Conservation (phyloP, 495 filamentous ascomycete genomes). For the Thermothielavioides terrestris region DNA sequence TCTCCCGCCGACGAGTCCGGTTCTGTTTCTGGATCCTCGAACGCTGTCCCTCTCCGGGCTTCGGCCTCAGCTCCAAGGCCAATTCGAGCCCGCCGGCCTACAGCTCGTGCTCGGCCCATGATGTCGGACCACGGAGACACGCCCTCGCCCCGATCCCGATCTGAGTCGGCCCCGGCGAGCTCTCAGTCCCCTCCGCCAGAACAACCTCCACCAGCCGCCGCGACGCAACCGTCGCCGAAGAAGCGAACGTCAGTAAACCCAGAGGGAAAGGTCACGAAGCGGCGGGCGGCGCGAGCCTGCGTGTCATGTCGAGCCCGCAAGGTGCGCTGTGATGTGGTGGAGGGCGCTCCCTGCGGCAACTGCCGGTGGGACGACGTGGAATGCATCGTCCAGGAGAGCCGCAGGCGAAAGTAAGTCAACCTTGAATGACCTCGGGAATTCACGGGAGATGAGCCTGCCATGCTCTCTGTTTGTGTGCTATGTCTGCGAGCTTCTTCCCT, state of each 20-base stretch:
- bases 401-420: constrained; percentile 68
- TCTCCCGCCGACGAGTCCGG: too few species aligned
- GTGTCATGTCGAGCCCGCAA: constrained; percentile 80
- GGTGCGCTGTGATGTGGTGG: constrained; percentile 89
- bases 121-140: constrained; percentile 11
- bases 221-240: constrained; percentile 22
- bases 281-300: constrained; percentile 80
- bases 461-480: too few species aligned
- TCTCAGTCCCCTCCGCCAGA: constrained; percentile 10
- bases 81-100: neutral
- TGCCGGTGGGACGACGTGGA: constrained; percentile 82
- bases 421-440: neutral
- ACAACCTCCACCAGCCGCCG: constrained; percentile 3
- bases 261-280: constrained; percentile 45
- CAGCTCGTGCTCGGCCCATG: neutral
- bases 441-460: too few species aligned
- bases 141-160: constrained; percentile 4
- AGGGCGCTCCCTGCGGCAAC: constrained; percentile 81
- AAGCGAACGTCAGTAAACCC: constrained; percentile 24
- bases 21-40: neutral
- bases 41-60: neutral
- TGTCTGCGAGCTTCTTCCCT: too few species aligned
- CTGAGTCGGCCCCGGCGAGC: neutral
- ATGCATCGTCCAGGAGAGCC: constrained; percentile 84
- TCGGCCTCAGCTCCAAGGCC: neutral